A percentile compares a stretch with the other conserved stretches of the same genome.
Evolutionary conservation across 768 basidiomycete genomes (phyloP).

Genomic region (Astraeus odoratus): DNA sequence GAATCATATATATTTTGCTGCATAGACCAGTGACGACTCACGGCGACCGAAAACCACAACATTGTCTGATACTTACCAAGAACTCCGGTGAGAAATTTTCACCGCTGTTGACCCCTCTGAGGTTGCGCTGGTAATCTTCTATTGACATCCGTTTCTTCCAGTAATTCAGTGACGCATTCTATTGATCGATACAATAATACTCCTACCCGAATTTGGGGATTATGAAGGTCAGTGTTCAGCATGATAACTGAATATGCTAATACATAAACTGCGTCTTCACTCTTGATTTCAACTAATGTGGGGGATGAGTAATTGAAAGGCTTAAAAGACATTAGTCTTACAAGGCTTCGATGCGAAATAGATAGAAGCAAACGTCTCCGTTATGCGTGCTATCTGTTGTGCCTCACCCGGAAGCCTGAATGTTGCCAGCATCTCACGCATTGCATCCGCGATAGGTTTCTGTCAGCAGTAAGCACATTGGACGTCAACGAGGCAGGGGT

Average conservation of each 20-base stretch:
- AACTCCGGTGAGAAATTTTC: slow-evolving; percentile 80
- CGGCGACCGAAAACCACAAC: slow-evolving; percentile 1
- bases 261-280: slow-evolving; percentile 89
- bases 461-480: slow-evolving; percentile 23
- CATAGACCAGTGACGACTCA: slow-evolving; percentile 1
- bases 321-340: slow-evolving; percentile 18
- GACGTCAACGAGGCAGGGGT: not conserved
- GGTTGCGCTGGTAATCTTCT: slow-evolving; percentile 88
- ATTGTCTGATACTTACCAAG: slow-evolving; percentile 44
- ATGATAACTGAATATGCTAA: slow-evolving; percentile 93
- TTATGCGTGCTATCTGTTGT: slow-evolving; percentile 90
- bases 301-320: not conserved
- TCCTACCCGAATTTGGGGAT: slow-evolving; percentile 82
- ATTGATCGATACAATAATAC: not conserved
- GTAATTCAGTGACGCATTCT: slow-evolving; percentile 5
- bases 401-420: slow-evolving; percentile 94
- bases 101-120: slow-evolving; percentile 87
- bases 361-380: slow-evolving; percentile 88
- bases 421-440: slow-evolving; percentile 89
- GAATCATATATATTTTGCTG: slow-evolving; percentile 91
- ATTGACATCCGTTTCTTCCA: slow-evolving; percentile 90
- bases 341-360: slow-evolving; percentile 86
- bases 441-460: slow-evolving; percentile 94
- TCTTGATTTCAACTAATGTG: slow-evolving; percentile 73
- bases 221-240: slow-evolving; percentile 97